Evolutionary conservation across 129 eudicot species (phyloP).

Genomic region (Flaveria trinervia): DNA sequence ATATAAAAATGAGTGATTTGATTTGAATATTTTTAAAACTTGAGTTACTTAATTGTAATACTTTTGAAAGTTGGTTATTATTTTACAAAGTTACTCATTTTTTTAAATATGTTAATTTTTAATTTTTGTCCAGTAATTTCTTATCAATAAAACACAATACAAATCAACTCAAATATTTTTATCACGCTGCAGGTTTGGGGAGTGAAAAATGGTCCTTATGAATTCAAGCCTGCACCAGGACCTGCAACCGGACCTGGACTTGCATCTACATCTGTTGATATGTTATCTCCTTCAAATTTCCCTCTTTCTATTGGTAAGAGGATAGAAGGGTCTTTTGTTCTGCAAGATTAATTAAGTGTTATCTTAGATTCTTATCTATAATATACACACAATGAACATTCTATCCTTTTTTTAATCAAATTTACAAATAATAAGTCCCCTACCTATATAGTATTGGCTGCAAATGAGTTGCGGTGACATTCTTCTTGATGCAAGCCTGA

Average conservation of each 20-base stretch:
- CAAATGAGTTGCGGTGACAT: conserved; percentile 15
- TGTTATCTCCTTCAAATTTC: conserved; percentile 59
- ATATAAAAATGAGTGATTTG: no score
- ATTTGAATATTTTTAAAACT: no score
- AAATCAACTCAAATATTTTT: not conserved
- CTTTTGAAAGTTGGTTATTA: no score
- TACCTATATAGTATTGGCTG: not conserved
- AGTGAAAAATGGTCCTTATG: conserved; percentile 88
- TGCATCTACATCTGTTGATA: conserved; percentile 66
- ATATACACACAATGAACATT: conserved; percentile 35
- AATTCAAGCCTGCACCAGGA: conserved; percentile 82
- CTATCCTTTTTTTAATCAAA: not conserved
- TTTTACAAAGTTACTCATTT: no score
- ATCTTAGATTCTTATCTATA: not conserved
- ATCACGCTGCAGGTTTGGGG: conserved; percentile 83
- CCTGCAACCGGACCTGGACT: conserved; percentile 59
- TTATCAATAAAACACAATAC: not conserved
- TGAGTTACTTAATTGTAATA: no score
- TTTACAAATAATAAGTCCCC: not conserved
- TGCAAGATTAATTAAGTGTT: conserved; percentile 56
- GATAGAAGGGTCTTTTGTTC: conserved; percentile 87
- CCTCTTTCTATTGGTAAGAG: conserved; percentile 61
- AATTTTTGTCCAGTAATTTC: not conserved
- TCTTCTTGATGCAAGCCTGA: not conserved
- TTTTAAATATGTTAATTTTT: not conserved